Evolutionary conservation across 306 rosid species (phyloP).

Genomic region (Medicago ruthenica): DNA sequence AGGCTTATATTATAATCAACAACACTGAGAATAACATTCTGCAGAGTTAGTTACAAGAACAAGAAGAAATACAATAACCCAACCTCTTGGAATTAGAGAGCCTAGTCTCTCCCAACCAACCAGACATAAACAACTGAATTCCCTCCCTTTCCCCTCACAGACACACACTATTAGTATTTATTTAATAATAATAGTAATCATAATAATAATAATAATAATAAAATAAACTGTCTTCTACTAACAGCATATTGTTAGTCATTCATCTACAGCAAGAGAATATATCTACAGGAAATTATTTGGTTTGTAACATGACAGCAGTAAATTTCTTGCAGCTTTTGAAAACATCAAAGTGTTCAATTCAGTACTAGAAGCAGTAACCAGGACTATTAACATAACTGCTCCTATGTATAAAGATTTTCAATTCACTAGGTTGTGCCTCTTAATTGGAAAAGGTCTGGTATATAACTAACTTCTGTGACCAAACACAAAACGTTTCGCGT

Average conservation of each 20-base stretch:
- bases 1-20: too few relatives aligned
- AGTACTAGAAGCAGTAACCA: conserved; percentile 6
- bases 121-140: too few relatives aligned
- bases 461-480: conserved; percentile 19
- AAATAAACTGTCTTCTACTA: too few relatives aligned
- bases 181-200: too few relatives aligned
- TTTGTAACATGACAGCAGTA: background rate
- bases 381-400: background rate
- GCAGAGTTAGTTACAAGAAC: too few relatives aligned
- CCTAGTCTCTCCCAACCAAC: too few relatives aligned
- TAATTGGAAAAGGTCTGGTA: background rate
- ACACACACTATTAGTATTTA: too few relatives aligned
- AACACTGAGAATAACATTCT: too few relatives aligned
- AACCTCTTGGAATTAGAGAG: too few relatives aligned
- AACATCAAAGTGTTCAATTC: conserved; percentile 3
- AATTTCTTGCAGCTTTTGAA: background rate
- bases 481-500: background rate
- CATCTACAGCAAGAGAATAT: background rate
- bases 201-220: too few relatives aligned
- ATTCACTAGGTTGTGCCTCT: conserved; percentile 3
- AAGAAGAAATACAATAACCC: too few relatives aligned
- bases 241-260: conserved; percentile 28
- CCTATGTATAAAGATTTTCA: conserved; percentile 6
- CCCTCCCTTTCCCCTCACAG: too few relatives aligned
- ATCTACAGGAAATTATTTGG: conserved; percentile 16